A percentile compares a stretch with the other conserved stretches of the same genome.
These are phyloP conservation scores for Smittium mucronatum DNA, from an alignment of 371 early-diverging fungal genomes.

Conservation along the genomic window DNA sequence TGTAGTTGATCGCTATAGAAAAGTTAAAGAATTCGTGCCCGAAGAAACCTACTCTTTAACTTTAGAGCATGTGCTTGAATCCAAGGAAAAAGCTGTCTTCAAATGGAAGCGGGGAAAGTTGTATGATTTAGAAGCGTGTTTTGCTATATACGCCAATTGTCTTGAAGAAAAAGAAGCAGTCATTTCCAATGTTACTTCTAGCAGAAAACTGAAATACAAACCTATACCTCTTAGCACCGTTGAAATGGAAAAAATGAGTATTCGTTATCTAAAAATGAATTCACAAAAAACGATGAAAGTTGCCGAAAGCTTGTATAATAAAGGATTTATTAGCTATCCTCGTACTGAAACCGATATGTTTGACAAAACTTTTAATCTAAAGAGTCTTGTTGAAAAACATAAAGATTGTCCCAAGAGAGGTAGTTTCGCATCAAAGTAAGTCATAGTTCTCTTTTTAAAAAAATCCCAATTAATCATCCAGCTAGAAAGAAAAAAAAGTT, in stretches of 20 bases:
- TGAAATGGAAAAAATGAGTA: constrained; percentile 83
- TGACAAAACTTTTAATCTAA: constrained; percentile 59
- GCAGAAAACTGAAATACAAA: constrained; percentile 68
- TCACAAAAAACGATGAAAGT: constrained; percentile 74
- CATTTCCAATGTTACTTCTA: constrained; percentile 43
- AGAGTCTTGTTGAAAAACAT: constrained; percentile 52
- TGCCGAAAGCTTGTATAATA: constrained; percentile 74
- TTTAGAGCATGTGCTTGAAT: constrained; percentile 37
- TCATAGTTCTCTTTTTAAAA: not conserved
- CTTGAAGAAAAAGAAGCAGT: constrained; percentile 42
- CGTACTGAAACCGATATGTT: constrained; percentile 98
- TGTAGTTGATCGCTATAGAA: constrained; percentile 85
- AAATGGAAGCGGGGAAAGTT: constrained; percentile 58
- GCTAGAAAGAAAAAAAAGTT: too few relatives aligned
- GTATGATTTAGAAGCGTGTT: constrained; percentile 60
- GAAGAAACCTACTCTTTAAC: constrained; percentile 90
- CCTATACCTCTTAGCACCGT: constrained; percentile 93
- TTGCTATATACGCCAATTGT: constrained; percentile 53
- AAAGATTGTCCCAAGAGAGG: constrained; percentile 47
- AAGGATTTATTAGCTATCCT: constrained; percentile 96
- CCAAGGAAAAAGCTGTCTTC: constrained; percentile 39
- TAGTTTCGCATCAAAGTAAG: constrained; percentile 28
- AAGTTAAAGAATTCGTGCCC: constrained; percentile 67
- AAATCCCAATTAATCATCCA: not conserved
- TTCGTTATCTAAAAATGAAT: constrained; percentile 53